These are phyloP conservation scores for Sequoiadendron giganteum DNA, from an alignment of 75 land plant species.

Conservation along the genomic window DNA sequence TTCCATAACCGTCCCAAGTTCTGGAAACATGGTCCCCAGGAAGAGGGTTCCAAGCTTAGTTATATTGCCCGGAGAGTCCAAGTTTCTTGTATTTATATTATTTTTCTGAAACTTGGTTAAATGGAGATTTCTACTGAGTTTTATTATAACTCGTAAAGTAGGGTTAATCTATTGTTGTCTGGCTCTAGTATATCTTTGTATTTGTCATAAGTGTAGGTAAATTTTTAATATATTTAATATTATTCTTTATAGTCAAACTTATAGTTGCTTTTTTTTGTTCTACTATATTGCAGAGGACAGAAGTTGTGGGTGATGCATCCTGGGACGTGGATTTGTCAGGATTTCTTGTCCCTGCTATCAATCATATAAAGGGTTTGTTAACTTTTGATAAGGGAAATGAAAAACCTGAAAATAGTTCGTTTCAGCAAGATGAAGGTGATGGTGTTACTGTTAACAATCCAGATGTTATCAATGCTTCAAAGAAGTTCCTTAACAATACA, in stretches of 20 bases:
- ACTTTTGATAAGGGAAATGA: slow-evolving; percentile 35
- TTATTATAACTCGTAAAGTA: background rate
- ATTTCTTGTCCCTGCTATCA: slow-evolving; percentile 81
- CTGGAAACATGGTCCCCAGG: background rate
- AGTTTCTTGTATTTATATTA: background rate
- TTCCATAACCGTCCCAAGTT: background rate
- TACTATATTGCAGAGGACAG: slow-evolving; percentile 68
- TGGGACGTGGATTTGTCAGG: slow-evolving; percentile 84
- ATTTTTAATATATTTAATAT: background rate
- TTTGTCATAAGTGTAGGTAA: background rate
- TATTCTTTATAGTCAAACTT: background rate
- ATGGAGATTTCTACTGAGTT: background rate
- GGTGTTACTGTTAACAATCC: too few relatives aligned
- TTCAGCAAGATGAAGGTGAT: slow-evolving; percentile 2
- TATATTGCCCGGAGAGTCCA: background rate
- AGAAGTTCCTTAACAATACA: background rate
- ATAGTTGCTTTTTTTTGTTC: background rate
- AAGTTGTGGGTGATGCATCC: slow-evolving; percentile 91
- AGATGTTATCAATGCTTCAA: background rate
- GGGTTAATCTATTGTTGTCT: background rate
- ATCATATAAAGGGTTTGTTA: slow-evolving; percentile 65
- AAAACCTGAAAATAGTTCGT: background rate
- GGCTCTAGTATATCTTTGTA: background rate
- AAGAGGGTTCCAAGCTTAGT: background rate
- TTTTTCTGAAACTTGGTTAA: background rate